Evolutionary conservation across 805 yeast species (phyloP).

Genomic region (Candida orba): DNA sequence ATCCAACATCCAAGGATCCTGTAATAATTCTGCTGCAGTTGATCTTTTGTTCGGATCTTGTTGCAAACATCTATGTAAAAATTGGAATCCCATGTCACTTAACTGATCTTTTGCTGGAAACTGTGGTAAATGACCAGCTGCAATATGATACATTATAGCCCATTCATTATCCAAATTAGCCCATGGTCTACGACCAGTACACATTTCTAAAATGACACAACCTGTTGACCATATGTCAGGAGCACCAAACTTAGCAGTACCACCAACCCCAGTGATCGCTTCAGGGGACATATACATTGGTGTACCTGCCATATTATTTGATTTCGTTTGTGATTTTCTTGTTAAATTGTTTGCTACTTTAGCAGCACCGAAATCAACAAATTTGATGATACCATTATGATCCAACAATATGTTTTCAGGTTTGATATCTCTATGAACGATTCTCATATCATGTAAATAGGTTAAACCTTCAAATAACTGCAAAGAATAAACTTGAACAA

Average conservation of each 20-base stretch:
- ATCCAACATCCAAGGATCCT: slow-evolving; percentile 84
- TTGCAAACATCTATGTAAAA: slow-evolving; percentile 69
- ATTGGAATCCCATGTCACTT: slow-evolving; percentile 62
- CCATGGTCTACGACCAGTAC: slow-evolving; percentile 96
- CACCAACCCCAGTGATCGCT: slow-evolving; percentile 66
- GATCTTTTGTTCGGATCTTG: slow-evolving; percentile 78
- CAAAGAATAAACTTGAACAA: slow-evolving; percentile 80
- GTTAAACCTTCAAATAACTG: slow-evolving; percentile 95
- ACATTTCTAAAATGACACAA: slow-evolving; percentile 94
- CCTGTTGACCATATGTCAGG: slow-evolving; percentile 95
- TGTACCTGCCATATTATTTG: slow-evolving; percentile 61
- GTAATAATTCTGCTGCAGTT: slow-evolving; percentile 74
- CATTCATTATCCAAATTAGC: slow-evolving; percentile 92
- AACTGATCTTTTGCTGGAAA: slow-evolving; percentile 76
- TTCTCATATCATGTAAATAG: slow-evolving; percentile 87
- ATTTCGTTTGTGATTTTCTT: slow-evolving; percentile 31
- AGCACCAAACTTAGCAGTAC: slow-evolving; percentile 31
- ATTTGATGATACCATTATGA: slow-evolving; percentile 87
- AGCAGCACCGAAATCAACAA: slow-evolving; percentile 97
- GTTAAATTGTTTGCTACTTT: slow-evolving; percentile 64
- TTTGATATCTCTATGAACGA: slow-evolving; percentile 94
- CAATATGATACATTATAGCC: slow-evolving; percentile 98
- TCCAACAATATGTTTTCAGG: slow-evolving; percentile 90
- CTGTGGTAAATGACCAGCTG: slow-evolving; percentile 88
- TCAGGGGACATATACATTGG: slow-evolving; percentile 99